These are phyloP conservation scores for Debaryomyces coudertii DNA, from an alignment of 1,139 yeast genomes.

Conservation along the genomic window DNA sequence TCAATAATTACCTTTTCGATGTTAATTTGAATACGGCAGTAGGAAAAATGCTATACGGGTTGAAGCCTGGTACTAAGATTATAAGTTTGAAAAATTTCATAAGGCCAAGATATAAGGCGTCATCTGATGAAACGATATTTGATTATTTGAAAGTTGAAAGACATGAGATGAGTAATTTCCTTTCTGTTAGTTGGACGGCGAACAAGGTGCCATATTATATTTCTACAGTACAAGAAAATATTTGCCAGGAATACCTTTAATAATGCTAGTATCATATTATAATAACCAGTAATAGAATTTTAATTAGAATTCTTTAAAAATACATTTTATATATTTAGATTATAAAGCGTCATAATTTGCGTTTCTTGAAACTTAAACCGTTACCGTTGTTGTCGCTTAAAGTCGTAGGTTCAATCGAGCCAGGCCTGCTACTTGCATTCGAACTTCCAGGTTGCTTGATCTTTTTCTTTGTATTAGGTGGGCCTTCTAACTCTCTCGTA, in stretches of 20 bases:
- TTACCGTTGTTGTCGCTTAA: constrained; percentile 12
- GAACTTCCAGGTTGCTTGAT: constrained; percentile 20
- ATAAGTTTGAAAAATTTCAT: constrained; percentile 79
- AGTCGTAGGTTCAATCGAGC: constrained; percentile 36
- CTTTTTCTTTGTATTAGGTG: constrained; percentile 31
- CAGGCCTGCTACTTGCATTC: constrained; percentile 35
- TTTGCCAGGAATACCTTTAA: constrained; percentile 32
- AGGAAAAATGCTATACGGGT: constrained; percentile 61
- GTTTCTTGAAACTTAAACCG: constrained; percentile 4
- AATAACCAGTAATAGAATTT: too few relatives aligned
- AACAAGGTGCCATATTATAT: constrained; percentile 81
- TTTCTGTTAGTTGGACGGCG: constrained; percentile 88
- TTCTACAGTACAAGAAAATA: constrained; percentile 62
- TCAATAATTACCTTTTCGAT: constrained; percentile 84
- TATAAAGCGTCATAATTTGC: constrained; percentile 1
- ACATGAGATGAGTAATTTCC: constrained; percentile 64
- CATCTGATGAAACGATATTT: constrained; percentile 58
- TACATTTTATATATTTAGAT: background rate
- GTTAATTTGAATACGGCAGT: constrained; percentile 69
- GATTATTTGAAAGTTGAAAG: constrained; percentile 68
- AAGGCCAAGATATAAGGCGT: constrained; percentile 56
- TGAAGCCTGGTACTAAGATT: constrained; percentile 75
- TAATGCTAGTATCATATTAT: background rate
- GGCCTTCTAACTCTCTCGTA: constrained; percentile 78
- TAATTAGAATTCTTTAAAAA: background rate